phyloP scores from a whole-genome alignment of 345 rosid genomes.

The Euphorbia pulcherrima region DNA sequence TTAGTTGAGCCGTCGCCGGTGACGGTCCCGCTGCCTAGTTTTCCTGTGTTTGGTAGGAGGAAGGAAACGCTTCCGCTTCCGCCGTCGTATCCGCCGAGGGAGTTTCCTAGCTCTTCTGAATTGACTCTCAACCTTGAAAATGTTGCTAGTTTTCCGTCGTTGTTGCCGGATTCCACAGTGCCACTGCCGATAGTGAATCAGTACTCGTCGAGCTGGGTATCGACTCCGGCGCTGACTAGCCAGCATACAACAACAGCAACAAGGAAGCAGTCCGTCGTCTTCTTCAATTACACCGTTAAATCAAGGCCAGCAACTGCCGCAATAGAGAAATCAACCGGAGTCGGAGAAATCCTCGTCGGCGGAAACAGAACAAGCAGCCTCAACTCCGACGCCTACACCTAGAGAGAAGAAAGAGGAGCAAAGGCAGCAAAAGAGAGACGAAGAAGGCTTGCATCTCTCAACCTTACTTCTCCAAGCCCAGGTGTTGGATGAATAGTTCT shows the following conservation, averaged over 20 bases:
- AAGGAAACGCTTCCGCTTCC: constrained; percentile 26
- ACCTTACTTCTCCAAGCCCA: constrained; percentile 82
- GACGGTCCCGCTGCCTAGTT: too few relatives aligned
- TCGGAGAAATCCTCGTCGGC: constrained; percentile 49
- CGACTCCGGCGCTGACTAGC: constrained; percentile 20
- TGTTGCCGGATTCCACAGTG: constrained; percentile 20
- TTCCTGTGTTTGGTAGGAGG: constrained; percentile 24
- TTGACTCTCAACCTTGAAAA: constrained; percentile 34
- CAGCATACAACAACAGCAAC: constrained; percentile 19
- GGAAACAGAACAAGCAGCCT: constrained; percentile 33
- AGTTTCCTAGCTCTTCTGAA: constrained; percentile 20
- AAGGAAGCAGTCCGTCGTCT: constrained; percentile 19
- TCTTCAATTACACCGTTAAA: constrained; percentile 24
- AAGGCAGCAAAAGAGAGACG: constrained; percentile 73
- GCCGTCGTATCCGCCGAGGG: constrained; percentile 3
- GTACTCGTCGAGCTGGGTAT: constrained; percentile 29
- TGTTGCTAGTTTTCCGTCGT: constrained; percentile 17
- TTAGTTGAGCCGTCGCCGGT: constrained; percentile 48
- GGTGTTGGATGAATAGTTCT: too few relatives aligned
- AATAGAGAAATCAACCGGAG: constrained; percentile 15
- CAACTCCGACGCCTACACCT: constrained; percentile 21
- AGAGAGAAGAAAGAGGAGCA: constrained; percentile 72
- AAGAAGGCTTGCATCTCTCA: constrained; percentile 86
- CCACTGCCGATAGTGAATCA: constrained; percentile 7
- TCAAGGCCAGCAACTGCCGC: constrained; percentile 25